Conservation (phyloP, 495 filamentous ascomycete species). For the Penicillium dipodomyicola region DNA sequence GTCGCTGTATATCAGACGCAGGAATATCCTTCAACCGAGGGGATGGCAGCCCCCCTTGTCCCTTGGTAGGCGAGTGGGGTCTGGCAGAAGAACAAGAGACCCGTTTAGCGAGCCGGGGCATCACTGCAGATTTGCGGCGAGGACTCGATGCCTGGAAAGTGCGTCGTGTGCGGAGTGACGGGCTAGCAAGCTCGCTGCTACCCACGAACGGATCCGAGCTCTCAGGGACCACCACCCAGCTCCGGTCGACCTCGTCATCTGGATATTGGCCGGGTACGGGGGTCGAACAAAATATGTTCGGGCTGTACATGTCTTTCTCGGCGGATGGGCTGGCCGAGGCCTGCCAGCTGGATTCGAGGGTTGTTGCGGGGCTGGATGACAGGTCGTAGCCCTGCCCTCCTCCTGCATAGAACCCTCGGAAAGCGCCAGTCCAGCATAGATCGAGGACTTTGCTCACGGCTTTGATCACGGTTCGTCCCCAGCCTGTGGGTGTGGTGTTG, state of each 20-base stretch:
- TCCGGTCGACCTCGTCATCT: conserved; percentile 58
- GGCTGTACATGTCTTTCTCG: conserved; percentile 22
- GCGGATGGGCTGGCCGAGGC: conserved; percentile 11
- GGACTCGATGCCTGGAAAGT: conserved; percentile 28
- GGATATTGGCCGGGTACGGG: conserved; percentile 33
- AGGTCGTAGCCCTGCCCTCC: conserved; percentile 69
- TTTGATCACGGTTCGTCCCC: conserved; percentile 49
- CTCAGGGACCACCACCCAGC: conserved; percentile 74
- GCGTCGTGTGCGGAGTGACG: conserved; percentile 22
- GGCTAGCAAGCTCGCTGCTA: conserved; percentile 18
- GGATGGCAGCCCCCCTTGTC: conserved; percentile 27
- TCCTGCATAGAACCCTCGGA: conserved; percentile 82
- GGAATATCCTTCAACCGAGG: conserved; percentile 43
- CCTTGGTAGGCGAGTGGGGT: conserved; percentile 42
- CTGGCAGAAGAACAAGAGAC: conserved; percentile 27
- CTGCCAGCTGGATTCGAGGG: conserved; percentile 30
- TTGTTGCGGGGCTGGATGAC: conserved; percentile 17
- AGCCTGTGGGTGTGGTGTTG: conserved; percentile 30
- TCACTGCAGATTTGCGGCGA: conserved; percentile 29
- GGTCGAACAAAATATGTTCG: conserved; percentile 12
- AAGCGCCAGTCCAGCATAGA: conserved; percentile 71
- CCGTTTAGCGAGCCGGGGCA: conserved; percentile 30
- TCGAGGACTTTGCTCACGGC: conserved; percentile 78
- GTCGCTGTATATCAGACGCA: conserved; percentile 61
- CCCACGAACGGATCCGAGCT: conserved; percentile 21